These are phyloP conservation scores for Sphagnurus paluster DNA, from an alignment of 1,284 basidiomycete species.

Conservation along the genomic window DNA sequence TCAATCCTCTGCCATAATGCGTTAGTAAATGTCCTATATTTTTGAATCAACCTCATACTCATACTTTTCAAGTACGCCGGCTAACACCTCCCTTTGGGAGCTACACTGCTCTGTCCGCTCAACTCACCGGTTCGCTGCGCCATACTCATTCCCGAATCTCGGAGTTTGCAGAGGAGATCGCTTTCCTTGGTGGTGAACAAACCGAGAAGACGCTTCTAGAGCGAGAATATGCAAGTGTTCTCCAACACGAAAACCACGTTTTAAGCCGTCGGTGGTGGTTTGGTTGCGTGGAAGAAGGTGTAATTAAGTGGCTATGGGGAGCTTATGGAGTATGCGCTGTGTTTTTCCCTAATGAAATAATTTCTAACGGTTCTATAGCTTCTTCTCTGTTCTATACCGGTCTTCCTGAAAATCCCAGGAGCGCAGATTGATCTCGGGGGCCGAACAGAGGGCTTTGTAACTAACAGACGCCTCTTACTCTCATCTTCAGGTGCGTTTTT, in stretches of 20 bases:
- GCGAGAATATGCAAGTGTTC: slow-evolving; percentile 84
- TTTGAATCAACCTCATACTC: not conserved
- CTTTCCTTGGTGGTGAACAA: slow-evolving; percentile 89
- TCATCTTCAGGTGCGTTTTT: slow-evolving; percentile 62
- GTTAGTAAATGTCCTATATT: slow-evolving; percentile 46
- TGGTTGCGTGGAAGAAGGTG: slow-evolving; percentile 90
- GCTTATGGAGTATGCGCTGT: slow-evolving; percentile 73
- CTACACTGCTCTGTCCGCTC: slow-evolving; percentile 83
- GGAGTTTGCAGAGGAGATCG: slow-evolving; percentile 94
- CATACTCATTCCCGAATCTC: slow-evolving; percentile 93
- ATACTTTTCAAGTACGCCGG: slow-evolving; percentile 60
- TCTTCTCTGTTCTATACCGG: slow-evolving; percentile 90
- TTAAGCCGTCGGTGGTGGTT: slow-evolving; percentile 87
- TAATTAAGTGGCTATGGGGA: slow-evolving; percentile 98
- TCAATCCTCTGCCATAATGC: slow-evolving; percentile 75
- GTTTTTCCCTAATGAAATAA: not conserved
- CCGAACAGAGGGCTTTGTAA: slow-evolving; percentile 92
- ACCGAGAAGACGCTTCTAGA: slow-evolving; percentile 94
- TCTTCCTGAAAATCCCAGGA: slow-evolving; percentile 89
- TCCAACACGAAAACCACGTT: slow-evolving; percentile 88
- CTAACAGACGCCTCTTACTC: slow-evolving; percentile 89
- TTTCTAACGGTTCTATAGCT: slow-evolving; percentile 46
- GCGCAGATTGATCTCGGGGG: slow-evolving; percentile 74
- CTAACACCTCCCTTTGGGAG: slow-evolving; percentile 94
- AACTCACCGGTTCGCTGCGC: slow-evolving; percentile 86